Base-by-base conservation (phyloP, 805 yeast genomes). In the Candida jianshihensis region DNA sequence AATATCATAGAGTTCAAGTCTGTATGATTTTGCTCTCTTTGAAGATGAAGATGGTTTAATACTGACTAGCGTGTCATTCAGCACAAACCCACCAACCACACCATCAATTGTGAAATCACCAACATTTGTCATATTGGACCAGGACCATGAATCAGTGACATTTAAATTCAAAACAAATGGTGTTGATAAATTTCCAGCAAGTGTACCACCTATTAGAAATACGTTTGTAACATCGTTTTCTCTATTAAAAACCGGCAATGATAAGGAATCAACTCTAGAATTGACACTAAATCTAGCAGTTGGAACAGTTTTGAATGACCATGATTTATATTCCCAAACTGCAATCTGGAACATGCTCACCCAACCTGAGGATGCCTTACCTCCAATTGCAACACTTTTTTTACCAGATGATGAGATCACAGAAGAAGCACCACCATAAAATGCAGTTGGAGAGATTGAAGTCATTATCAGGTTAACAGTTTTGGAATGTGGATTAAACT, bases 281-380 rank as follows among this genome's bases (percentile, higher is more conserved):
- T 73, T 75, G 2, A 81, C 57, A 35, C 51, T 53, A 10, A 47
- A 42, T 1, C 48, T 53, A 1, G 62, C 48, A 42, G 56, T 47
- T 27, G 57, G 45, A 1, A 63, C 59, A 0, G 64, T 46, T 39
- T 61, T 59, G 52, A 75, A 82, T 4, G 83, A 70, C 94, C 94
- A 85, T 8, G 83, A 60, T 33, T 66, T 63, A 41, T 74, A 75
- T 46, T 77, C 78, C 84, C 88, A 82, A 2, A 80, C 56, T 0
- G 92, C 90, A 15, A 81, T 59, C 56, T 83, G 92, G 46, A 70
- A 69, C 78, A 83, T 73, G 42, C 74, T 71, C 25, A 82, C 71
- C 87, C 89, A 82, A 1, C 87, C 87, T 3, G 59, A 48, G 6
- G 54, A 47, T 3, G 84, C 70, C 36, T 64, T 64, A 3, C 95